These are phyloP conservation scores for Aspergillus fischeri DNA, from an alignment of 2,329 filamentous ascomycete species.

Conservation along the genomic window DNA sequence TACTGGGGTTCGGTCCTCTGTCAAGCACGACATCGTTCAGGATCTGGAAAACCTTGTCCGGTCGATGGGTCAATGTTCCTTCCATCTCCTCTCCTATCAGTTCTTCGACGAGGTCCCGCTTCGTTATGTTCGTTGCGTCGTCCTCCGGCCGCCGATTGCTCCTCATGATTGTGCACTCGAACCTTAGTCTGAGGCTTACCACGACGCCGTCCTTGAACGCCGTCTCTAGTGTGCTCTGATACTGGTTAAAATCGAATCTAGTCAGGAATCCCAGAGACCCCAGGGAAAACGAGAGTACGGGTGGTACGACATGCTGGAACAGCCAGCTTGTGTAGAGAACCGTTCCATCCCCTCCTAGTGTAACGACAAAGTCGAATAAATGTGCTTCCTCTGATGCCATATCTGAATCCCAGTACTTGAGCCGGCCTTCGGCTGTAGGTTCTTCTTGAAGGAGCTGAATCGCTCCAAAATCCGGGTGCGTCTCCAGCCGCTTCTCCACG, in stretches of 20 bases:
- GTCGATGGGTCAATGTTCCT: conserved; percentile 77
- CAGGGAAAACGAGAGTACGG: conserved; percentile 84
- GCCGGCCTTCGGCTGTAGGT: conserved; percentile 50
- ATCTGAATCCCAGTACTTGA: conserved; percentile 79
- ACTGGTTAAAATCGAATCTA: conserved; percentile 86
- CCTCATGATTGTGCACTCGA: conserved; percentile 92
- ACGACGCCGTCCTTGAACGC: conserved; percentile 81
- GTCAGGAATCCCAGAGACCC: conserved; percentile 93
- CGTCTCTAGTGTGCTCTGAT: conserved; percentile 62
- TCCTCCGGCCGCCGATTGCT: conserved; percentile 35
- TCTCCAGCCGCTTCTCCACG: conserved; percentile 70
- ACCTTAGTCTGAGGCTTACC: conserved; percentile 79
- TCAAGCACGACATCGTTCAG: conserved; percentile 97
- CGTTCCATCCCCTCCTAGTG: conserved; percentile 91
- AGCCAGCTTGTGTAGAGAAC: conserved; percentile 95
- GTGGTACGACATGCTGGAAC: conserved; percentile 91
- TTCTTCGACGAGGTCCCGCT: conserved; percentile 78
- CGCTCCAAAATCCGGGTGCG: conserved; percentile 69
- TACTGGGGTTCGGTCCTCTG: conserved; percentile 85
- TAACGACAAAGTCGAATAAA: conserved; percentile 89
- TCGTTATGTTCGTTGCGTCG: conserved; percentile 27
- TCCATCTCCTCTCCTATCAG: conserved; percentile 81
- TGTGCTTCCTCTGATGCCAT: conserved; percentile 76
- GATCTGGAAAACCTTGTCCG: conserved; percentile 82
- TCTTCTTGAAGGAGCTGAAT: conserved; percentile 63